Percentiles rank a stretch among this genome's conserved stretches.
Evolutionary conservation across 805 yeast genomes (phyloP).

Genomic region (Kodamaea laetipori): DNA sequence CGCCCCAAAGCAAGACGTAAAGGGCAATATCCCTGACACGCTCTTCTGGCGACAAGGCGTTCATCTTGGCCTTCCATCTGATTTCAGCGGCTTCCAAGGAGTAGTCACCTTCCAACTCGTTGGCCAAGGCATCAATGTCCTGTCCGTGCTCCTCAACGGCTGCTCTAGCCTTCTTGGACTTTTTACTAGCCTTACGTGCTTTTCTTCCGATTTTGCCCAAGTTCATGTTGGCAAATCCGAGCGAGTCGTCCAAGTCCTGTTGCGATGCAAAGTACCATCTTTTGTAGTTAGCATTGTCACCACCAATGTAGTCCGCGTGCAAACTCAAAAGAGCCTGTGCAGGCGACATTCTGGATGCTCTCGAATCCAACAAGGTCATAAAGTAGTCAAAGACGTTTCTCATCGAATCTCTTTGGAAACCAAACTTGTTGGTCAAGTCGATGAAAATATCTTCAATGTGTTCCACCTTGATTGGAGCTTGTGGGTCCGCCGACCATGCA

Average conservation of each 20-base stretch:
- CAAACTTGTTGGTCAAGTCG: conserved; percentile 79
- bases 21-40: conserved; percentile 78
- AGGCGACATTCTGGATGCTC: conserved; percentile 88
- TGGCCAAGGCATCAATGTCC: conserved; percentile 60
- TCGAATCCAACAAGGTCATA: conserved; percentile 79
- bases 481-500: conserved; percentile 98
- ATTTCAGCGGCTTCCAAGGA: conserved; percentile 82
- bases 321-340: conserved; percentile 80
- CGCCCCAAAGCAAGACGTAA: conserved; percentile 83
- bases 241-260: conserved; percentile 79
- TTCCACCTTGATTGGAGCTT: conserved; percentile 77
- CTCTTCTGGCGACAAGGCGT: conserved; percentile 68
- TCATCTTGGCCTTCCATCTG: conserved; percentile 85
- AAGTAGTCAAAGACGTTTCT: conserved; percentile 88
- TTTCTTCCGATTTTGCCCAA: conserved; percentile 75
- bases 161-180: conserved; percentile 73
- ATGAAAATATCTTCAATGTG: conserved; percentile 86
- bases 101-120: conserved; percentile 78
- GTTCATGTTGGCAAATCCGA: conserved; percentile 81
- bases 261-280: conserved; percentile 91
- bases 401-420: conserved; percentile 92
- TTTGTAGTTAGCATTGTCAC: conserved; percentile 81
- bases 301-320: conserved; percentile 88
- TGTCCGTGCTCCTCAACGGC: conserved; percentile 68
- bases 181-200: conserved; percentile 79